A percentile compares a stretch with the other conserved stretches of the same genome.
These are phyloP conservation scores for Tripterygium wilfordii DNA, from an alignment of 177 flowering plant genomes.

Conservation along the genomic window DNA sequence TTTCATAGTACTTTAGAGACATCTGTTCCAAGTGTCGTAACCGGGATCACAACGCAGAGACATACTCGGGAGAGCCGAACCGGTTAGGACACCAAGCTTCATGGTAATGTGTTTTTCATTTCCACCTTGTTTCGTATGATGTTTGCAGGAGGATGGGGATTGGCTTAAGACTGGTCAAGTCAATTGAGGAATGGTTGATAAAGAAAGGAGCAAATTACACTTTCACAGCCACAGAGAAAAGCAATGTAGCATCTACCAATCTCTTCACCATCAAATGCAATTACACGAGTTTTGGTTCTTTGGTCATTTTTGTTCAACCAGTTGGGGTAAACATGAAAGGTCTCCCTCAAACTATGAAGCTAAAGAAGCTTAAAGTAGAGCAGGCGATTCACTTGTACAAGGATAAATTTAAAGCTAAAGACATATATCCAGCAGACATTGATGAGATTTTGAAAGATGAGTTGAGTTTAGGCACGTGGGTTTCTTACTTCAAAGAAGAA, in stretches of 20 bases:
- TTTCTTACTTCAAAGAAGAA: slow-evolving; percentile 33
- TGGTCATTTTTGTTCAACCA: slow-evolving; percentile 38
- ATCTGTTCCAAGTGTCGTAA: no score
- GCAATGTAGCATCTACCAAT: slow-evolving; percentile 36
- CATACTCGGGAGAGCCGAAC: no score
- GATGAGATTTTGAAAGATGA: slow-evolving; percentile 38
- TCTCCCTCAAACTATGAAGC: slow-evolving; percentile 14
- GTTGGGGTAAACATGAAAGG: slow-evolving; percentile 7
- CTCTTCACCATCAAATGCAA: slow-evolving; percentile 40
- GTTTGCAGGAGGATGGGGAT: slow-evolving; percentile 53
- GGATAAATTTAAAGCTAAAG: slow-evolving; percentile 22
- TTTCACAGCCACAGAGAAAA: slow-evolving; percentile 38
- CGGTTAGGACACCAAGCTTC: no score
- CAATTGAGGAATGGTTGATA: slow-evolving; percentile 40
- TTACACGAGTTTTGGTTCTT: slow-evolving; percentile 24
- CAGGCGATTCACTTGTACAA: slow-evolving; percentile 41
- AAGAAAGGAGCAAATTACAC: slow-evolving; percentile 41
- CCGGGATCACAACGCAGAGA: no score
- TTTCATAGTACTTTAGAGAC: no score
- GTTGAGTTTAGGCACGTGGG: slow-evolving; percentile 51
- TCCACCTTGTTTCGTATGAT: no score
- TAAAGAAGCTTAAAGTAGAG: slow-evolving; percentile 35
- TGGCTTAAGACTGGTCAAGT: slow-evolving; percentile 36
- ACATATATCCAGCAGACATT: slow-evolving; percentile 35
- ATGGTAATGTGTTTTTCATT: no score